Base-by-base conservation (phyloP, 139 green algal genomes). In the Picochlorum costavermella region DNA sequence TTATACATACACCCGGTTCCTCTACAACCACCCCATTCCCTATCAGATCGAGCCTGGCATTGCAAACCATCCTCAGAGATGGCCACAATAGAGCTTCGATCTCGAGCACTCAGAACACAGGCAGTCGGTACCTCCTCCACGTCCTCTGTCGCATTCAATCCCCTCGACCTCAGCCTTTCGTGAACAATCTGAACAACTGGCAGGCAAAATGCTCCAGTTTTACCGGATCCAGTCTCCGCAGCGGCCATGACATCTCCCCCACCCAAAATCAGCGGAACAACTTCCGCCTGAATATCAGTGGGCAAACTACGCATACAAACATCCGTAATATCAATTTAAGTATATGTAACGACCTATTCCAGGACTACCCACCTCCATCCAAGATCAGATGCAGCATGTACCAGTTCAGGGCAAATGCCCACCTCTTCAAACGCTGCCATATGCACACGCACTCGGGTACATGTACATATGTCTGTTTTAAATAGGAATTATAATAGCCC, bases 171-270 rank as follows among this genome's bases (percentile, higher is more conserved):
- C 30, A 85, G 59, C 3, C 63, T 69, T 64, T 91, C 83, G 64
- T 89, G 78, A 16, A 86, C 77, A 17, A 87, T 70, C 65, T 95
- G 89, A 31, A 95, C 61, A 4, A 96, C 67, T 0, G 90, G 90
- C 48, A 96, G 75, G n/a, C 74, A 85, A 75, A 95, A 95, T 25
- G 88, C 83, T 17, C 82, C 81, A 6, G 90, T 96, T 76, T 96
- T 96, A 64, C 90, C 90, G 57, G 80, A 91, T 61, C 90, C 90
- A 2, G 90, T 96, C 65, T 95, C 88, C 12, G 90, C 90, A 11
- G 88, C 89, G 29, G 88, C 89, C 83, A 95, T 84, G 5, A 96
- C 77, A 75, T 96, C 90, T 26, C 89, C 88, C 3, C 88, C 88
- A 2, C 83, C 83, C 6, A 95, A 78, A 31, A 93, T 87, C 4